Evolutionary conservation across 331 rosid species (phyloP), one percentile per base, ranked within the genome.

Genomic region (Malus hybrid): DNA sequence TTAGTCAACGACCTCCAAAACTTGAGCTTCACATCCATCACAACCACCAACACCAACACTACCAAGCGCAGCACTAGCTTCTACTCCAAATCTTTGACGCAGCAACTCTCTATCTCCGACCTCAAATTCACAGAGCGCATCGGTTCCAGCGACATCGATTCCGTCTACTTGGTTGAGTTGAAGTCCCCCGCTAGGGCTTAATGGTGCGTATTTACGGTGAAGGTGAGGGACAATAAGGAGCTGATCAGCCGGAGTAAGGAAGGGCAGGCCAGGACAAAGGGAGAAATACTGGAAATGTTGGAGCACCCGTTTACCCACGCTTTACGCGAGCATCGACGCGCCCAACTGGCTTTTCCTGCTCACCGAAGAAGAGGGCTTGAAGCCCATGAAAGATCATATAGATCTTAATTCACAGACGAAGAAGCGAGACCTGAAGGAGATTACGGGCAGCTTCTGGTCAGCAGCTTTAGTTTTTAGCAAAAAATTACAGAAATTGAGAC

Each of bases 401-500:
- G 99, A 91, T 87, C 96, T 94, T 55, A 96, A 94, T 81, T 84
- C 93, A 0, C 95, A 91, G 53, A 77, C 89, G 1, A 94, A 91
- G 85, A 94, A 90, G 76, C 85, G 98, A 22, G 98, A 93, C 71
- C 87, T 93, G 26, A 93, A 93, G 61, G 97, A 91, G 79, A 88
- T 90, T 9, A 96, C 96, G 1, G 97, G 98, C 24, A 24, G 24
- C 24, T 24, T 24, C 24, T 24, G 24, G 24, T 24, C 24, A 24
- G 1, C 2, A 94, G 98, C 99, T 10, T 94, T 97, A 5, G 99
- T 94, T 7, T 92, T 94, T 88, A 94, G 97, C 87, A 94, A 92
- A 83, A 94, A 90, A 77, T 78, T 92, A 32, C 99, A 94, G 91
- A 92, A 94, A 77, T 92, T 97, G 99, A 84, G 99, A 72, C 95